Base-by-base conservation (phyloP, 192 early-diverging fungal genomes). In the Rhizoclosmatium sp. region DNA sequence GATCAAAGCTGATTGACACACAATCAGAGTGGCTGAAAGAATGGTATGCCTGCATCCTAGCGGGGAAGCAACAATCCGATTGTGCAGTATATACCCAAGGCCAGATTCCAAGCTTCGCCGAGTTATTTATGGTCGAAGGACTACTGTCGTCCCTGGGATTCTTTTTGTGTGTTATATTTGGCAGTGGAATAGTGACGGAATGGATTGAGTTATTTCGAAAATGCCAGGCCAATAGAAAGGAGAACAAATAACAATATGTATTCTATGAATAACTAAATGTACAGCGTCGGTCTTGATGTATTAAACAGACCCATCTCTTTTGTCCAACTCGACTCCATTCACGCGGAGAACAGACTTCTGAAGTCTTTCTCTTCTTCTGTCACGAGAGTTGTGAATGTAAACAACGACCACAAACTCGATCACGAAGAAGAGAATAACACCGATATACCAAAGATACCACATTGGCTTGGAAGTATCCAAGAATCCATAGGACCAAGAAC, bases 401-500 rank as follows among this genome's bases (percentile, higher is more conserved):
- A 46, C 5, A 5, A 69, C 67, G 23, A 46, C 41, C 10, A 69
- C 39, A 47, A 47, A 69, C 41, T 46, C 67, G 45, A 69, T 14
- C 5, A 69, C 45, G 47, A 69, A 69, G 12, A 16, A 16, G 10
- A 12, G 10, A 47, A 46, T 46, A 23, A 46, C 67, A 9, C 67
- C 67, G 19, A 69, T 7, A 41, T 69, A 69, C 67, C 67, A 69
- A 5, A 23, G 5, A 23, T 46, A 69, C 12, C 5, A 5, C 41
- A 39, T 5, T 9, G 16, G 41, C 12, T 69, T 23, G 23, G 40
- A 16, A 16, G 67, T 69, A 47, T 69, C 67, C 42, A 69, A 47
- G 23, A 69, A 69, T 14, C 10, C 10, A 69, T 69, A 69, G 5
- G 67, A 23, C 67, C 67, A 69, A 46, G 39, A 9, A 12, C 67